phyloP scores from a whole-genome alignment of 495 filamentous ascomycete genomes.

The Annulohypoxylon bovei region DNA sequence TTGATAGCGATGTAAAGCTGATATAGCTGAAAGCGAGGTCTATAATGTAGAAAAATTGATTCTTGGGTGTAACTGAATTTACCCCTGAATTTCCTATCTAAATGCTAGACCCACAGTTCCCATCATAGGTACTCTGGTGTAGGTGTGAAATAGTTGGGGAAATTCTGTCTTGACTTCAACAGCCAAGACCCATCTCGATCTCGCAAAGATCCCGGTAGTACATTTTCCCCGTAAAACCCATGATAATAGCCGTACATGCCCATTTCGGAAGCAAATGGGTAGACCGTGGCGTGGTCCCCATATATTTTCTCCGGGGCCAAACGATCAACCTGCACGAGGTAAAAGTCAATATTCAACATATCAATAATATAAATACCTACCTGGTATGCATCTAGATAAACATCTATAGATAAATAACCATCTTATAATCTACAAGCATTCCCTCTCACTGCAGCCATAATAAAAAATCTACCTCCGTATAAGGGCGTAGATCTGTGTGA shows the following conservation, averaged over 20 bases:
- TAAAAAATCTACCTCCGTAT: not conserved
- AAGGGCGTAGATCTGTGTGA: slow-evolving; percentile 8
- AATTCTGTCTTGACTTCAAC: too few species aligned
- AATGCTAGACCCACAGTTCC: too few species aligned
- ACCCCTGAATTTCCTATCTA: too few species aligned
- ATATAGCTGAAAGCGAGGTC: too few species aligned
- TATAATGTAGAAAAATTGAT: too few species aligned
- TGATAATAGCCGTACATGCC: not conserved
- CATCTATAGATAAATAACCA: not conserved
- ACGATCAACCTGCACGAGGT: too few species aligned
- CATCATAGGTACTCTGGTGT: too few species aligned
- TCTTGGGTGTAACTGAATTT: too few species aligned
- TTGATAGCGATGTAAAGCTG: too few species aligned
- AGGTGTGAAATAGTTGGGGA: too few species aligned
- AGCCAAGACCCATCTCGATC: too few species aligned
- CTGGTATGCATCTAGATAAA: not conserved
- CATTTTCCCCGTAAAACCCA: not conserved
- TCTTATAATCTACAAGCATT: not conserved
- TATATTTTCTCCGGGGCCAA: not conserved
- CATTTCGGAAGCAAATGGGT: not conserved
- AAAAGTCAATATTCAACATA: not conserved
- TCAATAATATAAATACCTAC: not conserved
- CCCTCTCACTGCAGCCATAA: not conserved
- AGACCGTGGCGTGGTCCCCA: not conserved
- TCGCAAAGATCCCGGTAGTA: not conserved